Conservation (phyloP, 768 basidiomycete genomes). For the Agaricus sinodeliciosus region DNA sequence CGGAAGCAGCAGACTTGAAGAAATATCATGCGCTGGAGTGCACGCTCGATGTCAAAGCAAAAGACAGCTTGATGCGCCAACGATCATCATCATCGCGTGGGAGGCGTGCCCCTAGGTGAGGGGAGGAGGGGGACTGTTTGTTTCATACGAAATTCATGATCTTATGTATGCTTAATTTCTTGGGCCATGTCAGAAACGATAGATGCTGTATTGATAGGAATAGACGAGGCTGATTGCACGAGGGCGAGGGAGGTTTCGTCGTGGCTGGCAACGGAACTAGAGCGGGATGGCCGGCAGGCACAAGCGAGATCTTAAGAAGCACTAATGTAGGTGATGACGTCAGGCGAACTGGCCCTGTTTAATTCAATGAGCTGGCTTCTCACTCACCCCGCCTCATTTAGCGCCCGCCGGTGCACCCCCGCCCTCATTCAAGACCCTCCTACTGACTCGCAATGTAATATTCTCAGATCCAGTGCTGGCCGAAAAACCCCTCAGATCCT, state of each 20-base stretch:
- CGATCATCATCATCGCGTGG: conserved; percentile 28
- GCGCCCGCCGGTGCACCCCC: no score
- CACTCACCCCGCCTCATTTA: background rate
- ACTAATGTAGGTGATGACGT: conserved; percentile 15
- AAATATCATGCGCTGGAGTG: conserved; percentile 67
- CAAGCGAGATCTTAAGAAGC: background rate
- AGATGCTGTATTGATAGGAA: conserved; percentile 5
- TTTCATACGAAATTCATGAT: background rate
- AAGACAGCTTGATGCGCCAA: conserved; percentile 39
- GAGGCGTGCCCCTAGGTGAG: conserved; percentile 9
- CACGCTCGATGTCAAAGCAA: conserved; percentile 60
- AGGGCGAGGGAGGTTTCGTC: background rate
- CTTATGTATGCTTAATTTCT: conserved; percentile 4
- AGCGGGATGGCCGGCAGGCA: background rate
- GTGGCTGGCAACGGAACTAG: background rate
- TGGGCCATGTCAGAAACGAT: background rate
- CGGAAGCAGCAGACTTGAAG: conserved; percentile 71
- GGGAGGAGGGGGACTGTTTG: conserved; percentile 15
- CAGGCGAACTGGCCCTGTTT: conserved; percentile 9
- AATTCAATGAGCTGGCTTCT: conserved; percentile 3
- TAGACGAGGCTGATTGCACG: background rate
- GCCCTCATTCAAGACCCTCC: no score
- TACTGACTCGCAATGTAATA: background rate
- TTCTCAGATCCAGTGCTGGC: background rate
- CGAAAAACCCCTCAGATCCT: background rate